phyloP scores from a whole-genome alignment of 192 early-diverging fungal species.

The Jimgerdemannia lactiflua region DNA sequence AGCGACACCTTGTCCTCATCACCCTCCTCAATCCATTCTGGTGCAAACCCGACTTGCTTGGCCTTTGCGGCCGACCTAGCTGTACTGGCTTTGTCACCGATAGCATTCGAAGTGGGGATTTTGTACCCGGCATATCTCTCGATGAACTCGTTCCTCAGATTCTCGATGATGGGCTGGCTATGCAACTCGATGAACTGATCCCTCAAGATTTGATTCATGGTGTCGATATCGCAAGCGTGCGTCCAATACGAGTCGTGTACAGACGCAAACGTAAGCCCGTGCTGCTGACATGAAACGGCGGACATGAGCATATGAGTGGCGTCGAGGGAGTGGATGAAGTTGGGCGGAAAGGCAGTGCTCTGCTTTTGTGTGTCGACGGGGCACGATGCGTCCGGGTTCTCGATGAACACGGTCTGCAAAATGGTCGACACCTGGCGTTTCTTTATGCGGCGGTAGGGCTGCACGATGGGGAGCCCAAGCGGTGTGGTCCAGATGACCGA shows the following conservation, averaged over 20 bases:
- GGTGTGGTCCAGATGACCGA: slow-evolving; percentile 97
- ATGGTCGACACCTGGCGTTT: slow-evolving; percentile 69
- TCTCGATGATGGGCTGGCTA: slow-evolving; percentile 77
- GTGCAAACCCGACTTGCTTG: slow-evolving; percentile 10
- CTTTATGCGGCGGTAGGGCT: slow-evolving; percentile 86
- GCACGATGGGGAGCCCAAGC: slow-evolving; percentile 89
- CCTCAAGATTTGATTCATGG: slow-evolving; percentile 81
- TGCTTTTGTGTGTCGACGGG: slow-evolving; percentile 93
- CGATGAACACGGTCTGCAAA: slow-evolving; percentile 75
- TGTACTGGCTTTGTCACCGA: background rate
- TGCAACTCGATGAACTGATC: slow-evolving; percentile 91
- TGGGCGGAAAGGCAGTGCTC: slow-evolving; percentile 95
- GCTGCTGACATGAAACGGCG: slow-evolving; percentile 78
- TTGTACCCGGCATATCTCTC: slow-evolving; percentile 72
- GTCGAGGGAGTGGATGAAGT: slow-evolving; percentile 98
- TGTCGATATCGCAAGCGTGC: slow-evolving; percentile 86
- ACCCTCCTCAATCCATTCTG: slow-evolving; percentile 10
- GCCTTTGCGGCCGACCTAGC: background rate
- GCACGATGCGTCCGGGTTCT: slow-evolving; percentile 61
- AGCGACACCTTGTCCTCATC: slow-evolving; percentile 28
- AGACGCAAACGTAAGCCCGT: slow-evolving; percentile 83
- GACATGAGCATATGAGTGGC: slow-evolving; percentile 97
- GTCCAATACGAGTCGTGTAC: slow-evolving; percentile 99
- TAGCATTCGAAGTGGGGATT: slow-evolving; percentile 35
- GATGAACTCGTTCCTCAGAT: slow-evolving; percentile 78